These are phyloP conservation scores for Rhizopogon salebrosus DNA, from an alignment of 768 basidiomycete genomes.

Conservation along the genomic window DNA sequence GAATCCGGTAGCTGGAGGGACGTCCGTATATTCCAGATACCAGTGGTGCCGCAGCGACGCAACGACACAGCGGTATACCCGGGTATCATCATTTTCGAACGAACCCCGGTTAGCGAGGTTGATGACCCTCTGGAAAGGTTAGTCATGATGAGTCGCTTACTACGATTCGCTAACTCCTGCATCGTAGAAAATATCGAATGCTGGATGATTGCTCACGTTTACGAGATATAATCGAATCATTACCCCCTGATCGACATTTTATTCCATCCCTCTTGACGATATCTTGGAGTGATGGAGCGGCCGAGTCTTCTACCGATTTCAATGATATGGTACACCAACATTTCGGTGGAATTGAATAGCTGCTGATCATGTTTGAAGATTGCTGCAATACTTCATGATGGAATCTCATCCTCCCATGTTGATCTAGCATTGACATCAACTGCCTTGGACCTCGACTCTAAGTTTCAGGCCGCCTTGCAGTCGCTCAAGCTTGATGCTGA, in stretches of 20 bases:
- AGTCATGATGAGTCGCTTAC: slow-evolving; percentile 9
- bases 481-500: slow-evolving; percentile 47
- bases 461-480: slow-evolving; percentile 40
- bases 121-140: slow-evolving; percentile 66
- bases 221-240: slow-evolving; percentile 52
- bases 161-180: background rate
- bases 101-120: slow-evolving; percentile 58
- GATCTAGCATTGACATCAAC: slow-evolving; percentile 47
- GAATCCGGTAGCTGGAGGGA: slow-evolving; percentile 57
- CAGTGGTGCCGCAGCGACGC: slow-evolving; percentile 28
- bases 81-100: slow-evolving; percentile 72
- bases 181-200: slow-evolving; percentile 57
- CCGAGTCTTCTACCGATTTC: slow-evolving; percentile 44
- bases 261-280: slow-evolving; percentile 58
- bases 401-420: slow-evolving; percentile 34
- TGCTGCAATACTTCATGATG: slow-evolving; percentile 40
- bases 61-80: slow-evolving; percentile 35
- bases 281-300: slow-evolving; percentile 49
- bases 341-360: background rate
- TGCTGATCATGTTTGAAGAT: slow-evolving; percentile 33
- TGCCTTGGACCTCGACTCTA: slow-evolving; percentile 53
- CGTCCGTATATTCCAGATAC: slow-evolving; percentile 59
- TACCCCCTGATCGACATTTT: slow-evolving; percentile 55
- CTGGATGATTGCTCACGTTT: slow-evolving; percentile 71
- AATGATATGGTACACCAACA: slow-evolving; percentile 48